Evolutionary conservation across 352 stramenopile species (phyloP).

Genomic region (Globisporangium spiculum): DNA sequence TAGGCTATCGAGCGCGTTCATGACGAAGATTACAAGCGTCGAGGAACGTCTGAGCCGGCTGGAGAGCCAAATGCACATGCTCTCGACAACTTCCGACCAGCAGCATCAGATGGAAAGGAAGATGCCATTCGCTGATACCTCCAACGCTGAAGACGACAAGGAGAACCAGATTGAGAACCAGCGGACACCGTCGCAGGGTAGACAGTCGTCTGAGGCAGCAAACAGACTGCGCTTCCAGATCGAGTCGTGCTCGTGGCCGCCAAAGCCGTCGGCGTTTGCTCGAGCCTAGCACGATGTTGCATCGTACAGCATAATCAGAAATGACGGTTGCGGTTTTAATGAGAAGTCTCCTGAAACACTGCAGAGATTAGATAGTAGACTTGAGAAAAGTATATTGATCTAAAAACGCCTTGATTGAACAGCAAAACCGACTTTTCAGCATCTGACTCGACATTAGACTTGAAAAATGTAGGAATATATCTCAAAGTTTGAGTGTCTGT

Average conservation of each 20-base stretch:
- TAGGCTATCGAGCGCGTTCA: constrained; percentile 28
- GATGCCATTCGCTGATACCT: neutral
- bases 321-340: no score
- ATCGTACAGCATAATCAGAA: neutral
- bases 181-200: constrained; percentile 3
- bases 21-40: constrained; percentile 36
- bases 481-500: neutral
- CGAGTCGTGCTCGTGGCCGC: constrained; percentile 36
- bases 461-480: neutral
- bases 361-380: neutral
- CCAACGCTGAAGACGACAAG: neutral
- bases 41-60: constrained; percentile 31
- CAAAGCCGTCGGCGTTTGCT: constrained; percentile 38
- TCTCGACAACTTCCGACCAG: constrained; percentile 20
- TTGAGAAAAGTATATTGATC: neutral
- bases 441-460: neutral
- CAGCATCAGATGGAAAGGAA: constrained; percentile 7
- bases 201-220: constrained; percentile 8
- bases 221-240: constrained; percentile 20
- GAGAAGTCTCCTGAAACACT: neutral
- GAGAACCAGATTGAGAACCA: constrained; percentile 1
- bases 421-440: neutral
- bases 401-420: no score
- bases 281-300: constrained; percentile 6
- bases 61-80: constrained; percentile 28